Evolutionary conservation across 768 basidiomycete genomes (phyloP).

Genomic region (Lepiota brunneoincarnata): DNA sequence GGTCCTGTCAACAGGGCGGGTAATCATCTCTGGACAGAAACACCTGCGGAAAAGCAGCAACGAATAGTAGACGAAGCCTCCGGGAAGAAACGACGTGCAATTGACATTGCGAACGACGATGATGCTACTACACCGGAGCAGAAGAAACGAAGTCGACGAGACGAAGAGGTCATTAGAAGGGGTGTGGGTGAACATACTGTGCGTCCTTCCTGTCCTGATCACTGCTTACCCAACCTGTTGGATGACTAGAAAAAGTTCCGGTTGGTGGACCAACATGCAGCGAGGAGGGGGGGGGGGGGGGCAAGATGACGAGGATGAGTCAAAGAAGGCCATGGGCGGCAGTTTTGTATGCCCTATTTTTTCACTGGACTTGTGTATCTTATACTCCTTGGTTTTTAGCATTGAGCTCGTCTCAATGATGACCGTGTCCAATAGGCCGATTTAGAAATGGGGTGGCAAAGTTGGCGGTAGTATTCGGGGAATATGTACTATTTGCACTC

Average conservation of each 20-base stretch:
- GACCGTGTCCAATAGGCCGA: too few species aligned
- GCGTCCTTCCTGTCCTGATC: slow-evolving; percentile 22
- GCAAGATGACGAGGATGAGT: slow-evolving; percentile 46
- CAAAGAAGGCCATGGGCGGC: slow-evolving; percentile 59
- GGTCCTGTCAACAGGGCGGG: slow-evolving; percentile 48
- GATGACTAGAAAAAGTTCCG: slow-evolving; percentile 41
- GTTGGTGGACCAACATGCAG: slow-evolving; percentile 52
- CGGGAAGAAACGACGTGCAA: slow-evolving; percentile 82
- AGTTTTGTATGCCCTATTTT: slow-evolving; percentile 47
- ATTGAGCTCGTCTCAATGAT: too few species aligned
- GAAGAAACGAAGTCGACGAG: slow-evolving; percentile 58
- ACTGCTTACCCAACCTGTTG: not conserved
- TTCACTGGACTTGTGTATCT: too few species aligned
- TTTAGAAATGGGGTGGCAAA: too few species aligned
- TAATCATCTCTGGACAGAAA: slow-evolving; percentile 92
- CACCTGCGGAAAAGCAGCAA: slow-evolving; percentile 88
- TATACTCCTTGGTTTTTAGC: too few species aligned
- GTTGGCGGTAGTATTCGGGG: too few species aligned
- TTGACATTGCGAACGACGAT: slow-evolving; percentile 44
- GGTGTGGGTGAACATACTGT: slow-evolving; percentile 84
- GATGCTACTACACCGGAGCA: slow-evolving; percentile 38
- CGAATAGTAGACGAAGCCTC: slow-evolving; percentile 91
- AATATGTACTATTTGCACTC: too few species aligned
- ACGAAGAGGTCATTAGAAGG: slow-evolving; percentile 62
- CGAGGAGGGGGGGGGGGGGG: slow-evolving; percentile 31